Percentiles rank a stretch among this genome's conserved stretches.
Conservation (phyloP, 192 early-diverging fungal species). For the Podila epigama region DNA sequence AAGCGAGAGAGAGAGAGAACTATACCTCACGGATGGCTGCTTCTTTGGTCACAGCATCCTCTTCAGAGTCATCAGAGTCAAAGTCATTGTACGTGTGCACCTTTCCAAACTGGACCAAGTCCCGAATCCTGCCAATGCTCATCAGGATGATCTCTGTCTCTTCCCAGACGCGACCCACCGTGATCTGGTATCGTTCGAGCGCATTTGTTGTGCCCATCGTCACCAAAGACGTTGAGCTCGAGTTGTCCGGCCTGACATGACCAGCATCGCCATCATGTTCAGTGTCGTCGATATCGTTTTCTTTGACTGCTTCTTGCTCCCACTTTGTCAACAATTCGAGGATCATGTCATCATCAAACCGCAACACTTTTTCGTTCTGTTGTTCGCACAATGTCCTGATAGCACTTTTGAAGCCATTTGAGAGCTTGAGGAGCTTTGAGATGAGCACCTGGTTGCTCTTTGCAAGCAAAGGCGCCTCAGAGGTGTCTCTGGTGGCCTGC, state of each 20-base stretch:
- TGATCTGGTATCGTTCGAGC: slow-evolving; percentile 37
- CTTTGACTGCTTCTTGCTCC: slow-evolving; percentile 37
- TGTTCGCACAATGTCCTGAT: slow-evolving; percentile 37
- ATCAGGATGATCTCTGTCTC: slow-evolving; percentile 36
- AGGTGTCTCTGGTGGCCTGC: not conserved
- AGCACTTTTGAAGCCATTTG: slow-evolving; percentile 16
- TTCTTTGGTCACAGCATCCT: slow-evolving; percentile 25
- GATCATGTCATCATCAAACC: slow-evolving; percentile 43
- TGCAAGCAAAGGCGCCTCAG: not conserved
- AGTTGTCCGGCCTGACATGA: not conserved
- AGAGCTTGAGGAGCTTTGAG: slow-evolving; percentile 17
- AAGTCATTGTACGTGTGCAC: slow-evolving; percentile 22
- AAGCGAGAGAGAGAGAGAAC: not conserved
- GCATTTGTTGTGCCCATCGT: slow-evolving; percentile 38
- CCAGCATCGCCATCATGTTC: not conserved
- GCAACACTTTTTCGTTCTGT: slow-evolving; percentile 44
- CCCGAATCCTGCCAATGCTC: slow-evolving; percentile 26
- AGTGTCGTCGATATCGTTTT: not conserved
- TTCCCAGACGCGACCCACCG: slow-evolving; percentile 28
- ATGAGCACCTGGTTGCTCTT: slow-evolving; percentile 34
- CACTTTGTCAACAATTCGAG: slow-evolving; percentile 27
- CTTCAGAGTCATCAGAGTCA: slow-evolving; percentile 35
- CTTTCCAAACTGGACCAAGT: slow-evolving; percentile 34
- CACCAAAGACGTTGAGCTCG: slow-evolving; percentile 29
- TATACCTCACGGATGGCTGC: slow-evolving; percentile 17